phyloP scores from a whole-genome alignment of 768 basidiomycete species.

The Kwoniella sp. region DNA sequence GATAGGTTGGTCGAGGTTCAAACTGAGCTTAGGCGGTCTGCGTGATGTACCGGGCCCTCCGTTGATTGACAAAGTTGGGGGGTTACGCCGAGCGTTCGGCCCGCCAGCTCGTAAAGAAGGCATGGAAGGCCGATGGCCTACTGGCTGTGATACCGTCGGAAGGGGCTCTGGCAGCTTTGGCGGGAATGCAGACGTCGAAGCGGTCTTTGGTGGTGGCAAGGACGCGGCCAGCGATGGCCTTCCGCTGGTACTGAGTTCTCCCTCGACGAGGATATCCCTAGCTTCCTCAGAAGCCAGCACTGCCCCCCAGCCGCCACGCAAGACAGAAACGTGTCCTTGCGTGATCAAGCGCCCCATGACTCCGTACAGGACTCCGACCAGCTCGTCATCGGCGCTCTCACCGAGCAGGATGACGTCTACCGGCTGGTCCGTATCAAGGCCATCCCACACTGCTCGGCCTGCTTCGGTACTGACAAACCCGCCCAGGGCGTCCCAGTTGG shows the following conservation, averaged over 20 bases:
- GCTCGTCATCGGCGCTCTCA: conserved; percentile 18
- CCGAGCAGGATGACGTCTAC: conserved; percentile 33
- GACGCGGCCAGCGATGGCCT: conserved; percentile 28
- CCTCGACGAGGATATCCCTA: conserved; percentile 5
- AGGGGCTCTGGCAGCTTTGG: conserved; percentile 24
- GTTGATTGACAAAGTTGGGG: conserved; percentile 36
- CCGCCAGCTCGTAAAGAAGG: conserved; percentile 54
- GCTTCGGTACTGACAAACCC: conserved; percentile 77
- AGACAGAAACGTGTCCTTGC: conserved; percentile 14
- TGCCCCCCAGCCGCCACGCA: conserved; percentile 38
- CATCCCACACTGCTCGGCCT: conserved; percentile 69
- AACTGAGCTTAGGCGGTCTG: conserved; percentile 30
- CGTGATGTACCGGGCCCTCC: conserved; percentile 7
- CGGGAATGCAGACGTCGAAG: conserved; percentile 53
- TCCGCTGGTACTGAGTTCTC: conserved; percentile 7
- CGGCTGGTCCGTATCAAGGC: conserved; percentile 63
- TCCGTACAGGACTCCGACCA: conserved; percentile 13
- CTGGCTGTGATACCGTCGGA: conserved; percentile 1
- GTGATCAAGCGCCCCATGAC: conserved; percentile 18
- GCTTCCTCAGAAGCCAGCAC: conserved; percentile 7
- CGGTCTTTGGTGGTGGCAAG: conserved; percentile 59
- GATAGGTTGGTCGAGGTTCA: conserved; percentile 34
- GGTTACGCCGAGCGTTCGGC: conserved; percentile 58
- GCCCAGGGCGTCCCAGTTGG: conserved; percentile 63
- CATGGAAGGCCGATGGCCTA: conserved; percentile 38